Evolutionary conservation across 306 rosid genomes (phyloP), one percentile per base, ranked within the genome.

Genomic region (Carpinus viminea): DNA sequence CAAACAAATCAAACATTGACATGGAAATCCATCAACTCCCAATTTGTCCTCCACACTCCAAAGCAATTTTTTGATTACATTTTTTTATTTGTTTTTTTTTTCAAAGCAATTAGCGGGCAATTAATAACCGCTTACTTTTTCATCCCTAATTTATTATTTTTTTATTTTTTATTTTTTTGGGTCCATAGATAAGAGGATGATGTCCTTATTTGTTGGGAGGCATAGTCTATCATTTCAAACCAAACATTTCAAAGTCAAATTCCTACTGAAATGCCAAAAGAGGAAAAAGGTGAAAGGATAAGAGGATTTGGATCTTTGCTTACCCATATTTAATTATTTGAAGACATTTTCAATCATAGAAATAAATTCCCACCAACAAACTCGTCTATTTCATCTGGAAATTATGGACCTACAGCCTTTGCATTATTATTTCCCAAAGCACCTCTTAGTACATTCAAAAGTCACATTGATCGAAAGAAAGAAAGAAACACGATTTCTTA

Each of bases 341-440:
- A 64, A 48, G 66, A 79, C 79, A 83, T 72, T 24, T 24, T 83
- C 81, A 51, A 80, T 86, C 78, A 2, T 76, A 79, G 57, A 70
- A 72, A 75, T 34, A 57, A 68, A 61, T 73, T 64, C 70, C 61
- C 73, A 36, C 75, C 81, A 75, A 70, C 73, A 9, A 72, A 82
- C 66, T 54, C 68, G 34, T 31, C 47, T 57, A 57, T 75, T 74
- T 87, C 46, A 71, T 79, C 20, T 47, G 45, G 56, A 77, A 74
- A 66, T 72, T 46, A 73, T 79, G 77, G 77, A 38, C 43, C 52
- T 68, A 68, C 55, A 75, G 62, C 77, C 72, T 70, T 61, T 46
- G 15, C 55, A 74, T 81, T 74, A 78, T 82, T 68, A 48, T 41
- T 36, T 24, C 79, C 48, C 68, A 72, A 26, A 45, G 48, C 66